Evolutionary conservation across 2,329 filamentous ascomycete genomes (phyloP).

Genomic region (Lasiodiplodia theobromae): DNA sequence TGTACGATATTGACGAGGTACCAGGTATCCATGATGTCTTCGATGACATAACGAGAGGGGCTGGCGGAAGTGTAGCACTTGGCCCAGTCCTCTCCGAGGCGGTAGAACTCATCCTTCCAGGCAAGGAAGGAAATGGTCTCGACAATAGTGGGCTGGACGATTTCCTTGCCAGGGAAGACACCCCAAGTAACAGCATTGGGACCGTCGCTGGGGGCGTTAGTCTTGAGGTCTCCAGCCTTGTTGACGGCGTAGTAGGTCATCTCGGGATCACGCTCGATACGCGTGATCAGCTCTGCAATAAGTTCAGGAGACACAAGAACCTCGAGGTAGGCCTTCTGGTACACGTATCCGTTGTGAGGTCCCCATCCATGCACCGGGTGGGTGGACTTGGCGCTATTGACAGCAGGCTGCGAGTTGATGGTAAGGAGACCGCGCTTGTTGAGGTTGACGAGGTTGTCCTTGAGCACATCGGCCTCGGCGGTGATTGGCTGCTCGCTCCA

Average conservation of each 20-base stretch:
- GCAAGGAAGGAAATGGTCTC: conserved; percentile 97
- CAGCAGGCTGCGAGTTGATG: conserved; percentile 96
- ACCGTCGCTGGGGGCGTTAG: conserved; percentile 83
- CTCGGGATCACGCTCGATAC: conserved; percentile 79
- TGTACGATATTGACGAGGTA: conserved; percentile 96
- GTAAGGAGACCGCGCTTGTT: conserved; percentile 89
- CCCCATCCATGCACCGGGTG: conserved; percentile 93
- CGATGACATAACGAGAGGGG: conserved; percentile 79
- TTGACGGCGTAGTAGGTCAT: conserved; percentile 95
- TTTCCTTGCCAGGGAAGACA: conserved; percentile 98
- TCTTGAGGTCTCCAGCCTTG: conserved; percentile 79
- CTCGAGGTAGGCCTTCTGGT: conserved; percentile 97
- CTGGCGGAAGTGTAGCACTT: conserved; percentile 82
- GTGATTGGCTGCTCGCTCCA: conserved; percentile 94
- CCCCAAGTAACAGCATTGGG: conserved; percentile 99
- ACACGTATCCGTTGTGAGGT: conserved; percentile 92
- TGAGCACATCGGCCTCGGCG: conserved; percentile 80
- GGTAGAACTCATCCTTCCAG: conserved; percentile 98
- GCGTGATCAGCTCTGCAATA: conserved; percentile 76
- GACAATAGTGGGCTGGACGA: conserved; percentile 99
- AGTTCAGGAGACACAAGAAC: conserved; percentile 83
- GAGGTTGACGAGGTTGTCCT: conserved; percentile 76
- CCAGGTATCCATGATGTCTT: conserved; percentile 87
- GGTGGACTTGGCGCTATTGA: conserved; percentile 87
- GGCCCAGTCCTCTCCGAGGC: conserved; percentile 91